phyloP scores from a whole-genome alignment of 2,329 filamentous ascomycete species.

The Trichoderma citrinoviride region DNA sequence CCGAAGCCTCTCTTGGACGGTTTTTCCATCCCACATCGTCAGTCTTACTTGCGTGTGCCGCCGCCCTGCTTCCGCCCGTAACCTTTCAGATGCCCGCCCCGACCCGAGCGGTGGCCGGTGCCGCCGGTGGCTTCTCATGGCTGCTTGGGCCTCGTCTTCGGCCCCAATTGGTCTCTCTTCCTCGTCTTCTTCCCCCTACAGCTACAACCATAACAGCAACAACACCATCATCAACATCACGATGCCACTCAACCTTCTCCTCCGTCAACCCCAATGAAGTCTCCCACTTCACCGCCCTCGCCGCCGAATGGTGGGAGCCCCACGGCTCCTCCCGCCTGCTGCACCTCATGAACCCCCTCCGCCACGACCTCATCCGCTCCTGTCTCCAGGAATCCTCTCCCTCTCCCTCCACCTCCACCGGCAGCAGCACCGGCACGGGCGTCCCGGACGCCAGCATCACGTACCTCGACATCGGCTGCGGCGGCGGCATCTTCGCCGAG shows the following conservation, averaged over 20 bases:
- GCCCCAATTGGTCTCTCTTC: background rate
- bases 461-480: slow-evolving; percentile 92
- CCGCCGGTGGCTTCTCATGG: slow-evolving; percentile 1
- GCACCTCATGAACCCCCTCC: slow-evolving; percentile 96
- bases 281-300: slow-evolving; percentile 90
- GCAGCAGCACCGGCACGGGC: background rate
- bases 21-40: background rate
- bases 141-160: slow-evolving; percentile 1
- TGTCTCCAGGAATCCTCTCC: slow-evolving; percentile 57
- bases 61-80: background rate
- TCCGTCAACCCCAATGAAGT: slow-evolving; percentile 88
- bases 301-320: slow-evolving; percentile 95
- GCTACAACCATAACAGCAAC: background rate
- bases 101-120: slow-evolving; percentile 17
- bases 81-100: slow-evolving; percentile 22
- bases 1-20: background rate
- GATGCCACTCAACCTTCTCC: slow-evolving; percentile 44
- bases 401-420: too few relatives aligned
- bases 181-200: background rate
- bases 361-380: slow-evolving; percentile 81
- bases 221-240: background rate
- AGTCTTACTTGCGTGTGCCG: background rate
- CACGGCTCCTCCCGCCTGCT: slow-evolving; percentile 87
- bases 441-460: slow-evolving; percentile 46
- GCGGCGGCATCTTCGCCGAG: slow-evolving; percentile 95